Base-by-base conservation (phyloP, 2,329 filamentous ascomycete genomes). In the Leptographium wingfieldii region DNA sequence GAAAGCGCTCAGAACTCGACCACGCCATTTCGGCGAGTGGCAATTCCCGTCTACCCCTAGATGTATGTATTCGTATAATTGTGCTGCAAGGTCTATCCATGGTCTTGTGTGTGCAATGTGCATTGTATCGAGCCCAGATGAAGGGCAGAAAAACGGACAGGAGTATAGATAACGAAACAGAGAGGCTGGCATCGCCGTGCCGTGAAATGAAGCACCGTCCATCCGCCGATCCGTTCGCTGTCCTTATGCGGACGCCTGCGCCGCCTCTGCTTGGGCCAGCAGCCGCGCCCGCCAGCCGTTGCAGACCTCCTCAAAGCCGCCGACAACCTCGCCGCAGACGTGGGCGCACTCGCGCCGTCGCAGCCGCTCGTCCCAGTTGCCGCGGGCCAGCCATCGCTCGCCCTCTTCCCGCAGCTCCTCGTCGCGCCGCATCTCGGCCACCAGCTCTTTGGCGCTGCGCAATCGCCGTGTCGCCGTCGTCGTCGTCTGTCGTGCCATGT, bases 401-500 rank as follows among this genome's bases (percentile, higher is more conserved):
- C 90, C 92, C 69, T 94, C 85, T 67, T 96, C 90, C 56, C 86
- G 83, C 38, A 86, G 78, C 67, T 96, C 90, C 62, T 90, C 85
- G 68, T 97, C 94, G 61, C 83, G 82, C 64, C 86, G 82, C 76
- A 96, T 86, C 67, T 96, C 92, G 2, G 85, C 83, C 1, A 97
- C 86, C 62, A 95, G 83, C 69, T 95, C 92, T 66, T 87, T 88
- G 7, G 90, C 91, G 43, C 84, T 88, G 66, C 87, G 86, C 57
- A 99, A 76, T 53, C 90, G 82, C 59, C 94, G 80, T 2, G 87
- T 85, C 1, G 92, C 94, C 11, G 87, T 87, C 3, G 85, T 87
- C 0, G 90, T 94, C 1, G 89, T 88, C 72, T 97, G 92, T 14
- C 90, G 85, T 38, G 88, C 91, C 86, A 97, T 96, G 72, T 97